phyloP scores from a whole-genome alignment of 495 filamentous ascomycete species.

The Penicillium macrosclerotiorum region DNA sequence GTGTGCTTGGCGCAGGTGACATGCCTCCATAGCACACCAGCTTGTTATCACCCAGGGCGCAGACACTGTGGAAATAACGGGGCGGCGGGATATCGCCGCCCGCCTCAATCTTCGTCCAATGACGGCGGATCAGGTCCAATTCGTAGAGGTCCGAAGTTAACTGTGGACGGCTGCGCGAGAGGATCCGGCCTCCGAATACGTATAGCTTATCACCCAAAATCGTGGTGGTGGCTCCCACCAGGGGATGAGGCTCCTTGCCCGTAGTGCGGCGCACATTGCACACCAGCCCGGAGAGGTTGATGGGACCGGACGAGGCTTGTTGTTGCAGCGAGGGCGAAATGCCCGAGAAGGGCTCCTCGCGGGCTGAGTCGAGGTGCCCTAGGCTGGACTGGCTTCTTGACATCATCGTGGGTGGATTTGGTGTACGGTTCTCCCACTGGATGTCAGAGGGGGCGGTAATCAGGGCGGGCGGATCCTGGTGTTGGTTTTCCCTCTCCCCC shows the following conservation, averaged over 20 bases:
- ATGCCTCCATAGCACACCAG: constrained; percentile 97
- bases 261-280: constrained; percentile 93
- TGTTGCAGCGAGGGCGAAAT: constrained; percentile 33
- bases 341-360: constrained; percentile 33
- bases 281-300: constrained; percentile 80
- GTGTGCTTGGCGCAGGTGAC: constrained; percentile 67
- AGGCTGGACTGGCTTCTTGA: constrained; percentile 48
- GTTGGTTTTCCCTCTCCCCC: constrained; percentile 1
- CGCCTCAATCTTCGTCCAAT: constrained; percentile 88
- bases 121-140: constrained; percentile 82
- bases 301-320: constrained; percentile 43
- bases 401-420: constrained; percentile 33
- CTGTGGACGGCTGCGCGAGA: constrained; percentile 78
- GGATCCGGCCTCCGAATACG: constrained; percentile 87
- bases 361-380: constrained; percentile 33
- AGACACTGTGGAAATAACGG: constrained; percentile 95
- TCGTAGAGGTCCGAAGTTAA: constrained; percentile 90
- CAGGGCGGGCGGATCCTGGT: neutral
- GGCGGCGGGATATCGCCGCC: constrained; percentile 83
- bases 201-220: constrained; percentile 92
- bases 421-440: constrained; percentile 1
- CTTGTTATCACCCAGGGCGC: constrained; percentile 88
- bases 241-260: constrained; percentile 81
- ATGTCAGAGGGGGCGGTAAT: neutral
- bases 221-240: constrained; percentile 94